Percentiles rank a stretch among this genome's conserved stretches.
Evolutionary conservation across 1,284 basidiomycete species (phyloP).

Genomic region (Rhodotorula sp.): DNA sequence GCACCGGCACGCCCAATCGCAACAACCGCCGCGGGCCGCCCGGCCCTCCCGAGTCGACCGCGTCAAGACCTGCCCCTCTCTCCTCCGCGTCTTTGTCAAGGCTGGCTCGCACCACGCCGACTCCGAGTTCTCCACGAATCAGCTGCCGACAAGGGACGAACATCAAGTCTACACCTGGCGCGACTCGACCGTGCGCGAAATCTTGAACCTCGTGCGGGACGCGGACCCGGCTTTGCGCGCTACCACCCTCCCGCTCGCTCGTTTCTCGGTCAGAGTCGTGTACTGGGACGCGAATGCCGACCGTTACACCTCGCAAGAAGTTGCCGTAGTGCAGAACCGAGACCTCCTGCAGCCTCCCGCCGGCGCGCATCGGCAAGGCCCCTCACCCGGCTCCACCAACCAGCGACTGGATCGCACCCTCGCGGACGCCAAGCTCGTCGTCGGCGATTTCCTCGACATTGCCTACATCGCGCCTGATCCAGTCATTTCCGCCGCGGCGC

Average conservation of each 20-base stretch:
- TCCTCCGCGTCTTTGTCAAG: constrained; percentile 40
- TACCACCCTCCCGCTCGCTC: constrained; percentile 17
- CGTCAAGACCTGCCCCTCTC: constrained; percentile 39
- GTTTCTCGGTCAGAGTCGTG: constrained; percentile 40
- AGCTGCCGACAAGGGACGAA: constrained; percentile 16
- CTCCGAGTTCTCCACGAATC: constrained; percentile 18
- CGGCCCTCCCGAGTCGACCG: constrained; percentile 21
- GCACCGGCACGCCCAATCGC: constrained; percentile 1
- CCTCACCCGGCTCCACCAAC: not conserved
- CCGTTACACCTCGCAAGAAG: constrained; percentile 29
- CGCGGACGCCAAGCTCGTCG: constrained; percentile 39
- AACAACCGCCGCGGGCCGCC: not conserved
- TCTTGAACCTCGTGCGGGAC: constrained; percentile 37
- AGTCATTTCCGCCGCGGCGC: not conserved
- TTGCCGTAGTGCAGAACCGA: constrained; percentile 30
- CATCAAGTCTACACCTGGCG: constrained; percentile 38
- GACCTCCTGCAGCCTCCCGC: constrained; percentile 30
- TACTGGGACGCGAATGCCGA: constrained; percentile 30
- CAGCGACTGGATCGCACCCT: constrained; percentile 29
- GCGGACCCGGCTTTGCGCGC: constrained; percentile 26
- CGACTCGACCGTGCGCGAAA: constrained; percentile 41
- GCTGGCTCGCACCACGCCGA: constrained; percentile 25
- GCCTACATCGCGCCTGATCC: constrained; percentile 19
- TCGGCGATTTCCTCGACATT: constrained; percentile 42
- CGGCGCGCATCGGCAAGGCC: not conserved